Base-by-base conservation (phyloP, 2,329 filamentous ascomycete genomes). In the Aspergillus proliferans region DNA sequence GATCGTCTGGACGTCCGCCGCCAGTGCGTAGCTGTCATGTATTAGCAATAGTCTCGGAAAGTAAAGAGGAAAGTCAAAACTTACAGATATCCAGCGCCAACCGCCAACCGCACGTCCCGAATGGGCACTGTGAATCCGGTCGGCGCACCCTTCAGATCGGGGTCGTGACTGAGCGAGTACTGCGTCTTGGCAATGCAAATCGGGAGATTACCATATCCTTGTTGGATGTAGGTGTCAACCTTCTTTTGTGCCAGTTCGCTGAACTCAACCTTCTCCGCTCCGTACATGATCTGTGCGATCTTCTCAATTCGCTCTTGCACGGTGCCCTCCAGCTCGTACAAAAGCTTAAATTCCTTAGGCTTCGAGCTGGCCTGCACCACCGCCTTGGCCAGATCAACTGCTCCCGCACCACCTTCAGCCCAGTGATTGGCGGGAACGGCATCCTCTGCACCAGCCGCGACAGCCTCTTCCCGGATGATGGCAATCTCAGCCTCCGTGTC, bases 171-270 rank as follows among this genome's bases (percentile, higher is more conserved):
- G 44, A 98, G 79, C 30, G 88, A 95, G 76, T 98, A 98, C 71
- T 98, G 93, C 12, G 93, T 98, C 84, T 98, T 98, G 54, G 93
- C 93, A 57, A 97, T 82, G 70, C 93, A 98, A 65, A 97, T 95
- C 33, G 93, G 93, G 56, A 98, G 76, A 70, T 95, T 89, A 19
- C 86, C 87, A 62, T 92, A 94, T 42, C 93, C 93, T 71, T 97
- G 93, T 66, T 83, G 83, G 28, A 87, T 91, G 73, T 97, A 98
- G 6, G 85, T 91, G 66, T 96, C 91, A 56, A 97, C 87, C 82
- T 98, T 97, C 76, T 90, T 88, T 76, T 94, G 89, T 0, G 93
- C 93, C 46, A 93, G 79, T 69, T 95, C 90, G 67, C 87, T 94
- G 73, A 98, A 93, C 72, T 95, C 88, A 52, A 97, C 90, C 51